Conservation (phyloP, 805 yeast genomes). For the Torulaspora quercuum region DNA sequence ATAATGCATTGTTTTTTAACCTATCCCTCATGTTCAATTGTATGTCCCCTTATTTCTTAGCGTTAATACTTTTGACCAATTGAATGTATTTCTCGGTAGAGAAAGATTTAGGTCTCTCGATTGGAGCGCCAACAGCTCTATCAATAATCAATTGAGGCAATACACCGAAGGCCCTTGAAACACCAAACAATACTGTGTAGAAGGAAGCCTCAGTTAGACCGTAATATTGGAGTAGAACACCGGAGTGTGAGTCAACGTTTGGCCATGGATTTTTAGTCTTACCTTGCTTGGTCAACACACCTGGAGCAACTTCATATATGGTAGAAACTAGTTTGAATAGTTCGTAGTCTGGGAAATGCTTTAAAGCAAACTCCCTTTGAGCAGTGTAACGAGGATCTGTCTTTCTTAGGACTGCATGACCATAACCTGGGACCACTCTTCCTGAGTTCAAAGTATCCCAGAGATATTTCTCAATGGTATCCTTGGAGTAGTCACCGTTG, state of each 20-base stretch:
- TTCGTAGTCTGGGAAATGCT: conserved; percentile 74
- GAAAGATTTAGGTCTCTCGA: conserved; percentile 91
- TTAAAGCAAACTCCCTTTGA: conserved; percentile 75
- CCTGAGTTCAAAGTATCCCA: conserved; percentile 79
- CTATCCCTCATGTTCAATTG: conserved; percentile 1
- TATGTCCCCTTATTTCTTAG: conserved; percentile 16
- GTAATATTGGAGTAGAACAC: conserved; percentile 80
- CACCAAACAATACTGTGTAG: conserved; percentile 86
- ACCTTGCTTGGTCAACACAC: conserved; percentile 75
- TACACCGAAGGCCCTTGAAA: conserved; percentile 82
- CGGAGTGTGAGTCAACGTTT: conserved; percentile 85
- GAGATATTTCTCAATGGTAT: conserved; percentile 67
- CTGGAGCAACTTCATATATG: conserved; percentile 80
- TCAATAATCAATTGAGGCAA: conserved; percentile 81
- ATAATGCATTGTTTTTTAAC: conserved; percentile 2
- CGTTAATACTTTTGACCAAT: conserved; percentile 52
- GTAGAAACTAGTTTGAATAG: conserved; percentile 73
- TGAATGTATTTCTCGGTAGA: conserved; percentile 89
- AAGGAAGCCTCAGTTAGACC: conserved; percentile 77
- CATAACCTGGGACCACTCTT: conserved; percentile 86
- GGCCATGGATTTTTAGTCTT: conserved; percentile 94
- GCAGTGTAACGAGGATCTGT: conserved; percentile 87
- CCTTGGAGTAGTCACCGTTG: conserved; percentile 63
- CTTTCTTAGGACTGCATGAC: conserved; percentile 84
- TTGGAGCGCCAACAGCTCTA: conserved; percentile 76